Conservation (phyloP, 2,329 filamentous ascomycete species). For the Lasiodiplodia sp. region DNA sequence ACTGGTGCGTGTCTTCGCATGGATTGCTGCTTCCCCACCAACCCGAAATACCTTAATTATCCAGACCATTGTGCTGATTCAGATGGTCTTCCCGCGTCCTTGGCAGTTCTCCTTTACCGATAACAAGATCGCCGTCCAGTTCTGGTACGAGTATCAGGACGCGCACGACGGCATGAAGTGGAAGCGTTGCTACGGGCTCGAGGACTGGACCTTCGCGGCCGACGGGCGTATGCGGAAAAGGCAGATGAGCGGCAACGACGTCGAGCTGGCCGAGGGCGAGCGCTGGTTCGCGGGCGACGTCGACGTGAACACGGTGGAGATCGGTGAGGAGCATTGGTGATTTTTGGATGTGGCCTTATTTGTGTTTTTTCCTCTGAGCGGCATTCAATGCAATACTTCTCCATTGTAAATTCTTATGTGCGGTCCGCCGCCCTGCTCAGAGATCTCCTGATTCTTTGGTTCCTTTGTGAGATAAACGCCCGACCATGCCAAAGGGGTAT, state of each 20-base stretch:
- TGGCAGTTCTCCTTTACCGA: conserved; percentile 72
- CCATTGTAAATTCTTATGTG: neutral
- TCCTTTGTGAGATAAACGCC: conserved; percentile 11
- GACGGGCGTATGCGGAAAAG: conserved; percentile 76
- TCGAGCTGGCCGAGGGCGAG: conserved; percentile 67
- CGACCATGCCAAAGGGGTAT: conserved; percentile 30
- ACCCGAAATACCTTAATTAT: neutral
- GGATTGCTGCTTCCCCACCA: neutral
- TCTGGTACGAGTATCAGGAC: conserved; percentile 87
- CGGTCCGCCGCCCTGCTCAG: neutral
- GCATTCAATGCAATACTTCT: neutral
- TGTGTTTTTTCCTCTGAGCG: neutral
- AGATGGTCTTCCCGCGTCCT: neutral
- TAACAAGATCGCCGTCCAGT: conserved; percentile 84
- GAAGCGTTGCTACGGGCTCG: conserved; percentile 87
- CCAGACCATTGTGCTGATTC: neutral
- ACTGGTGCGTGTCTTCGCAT: conserved; percentile 48
- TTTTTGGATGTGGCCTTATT: neutral
- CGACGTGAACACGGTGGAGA: conserved; percentile 72
- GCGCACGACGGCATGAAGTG: conserved; percentile 69
- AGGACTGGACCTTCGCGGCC: conserved; percentile 78
- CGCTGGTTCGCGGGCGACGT: conserved; percentile 75
- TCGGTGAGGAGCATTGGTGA: conserved; percentile 72
- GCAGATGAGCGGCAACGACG: conserved; percentile 78
- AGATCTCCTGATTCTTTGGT: conserved; percentile 21